Evolutionary conservation across 2,329 filamentous ascomycete genomes (phyloP).

Genomic region (Aspergillus quadrilineatus): DNA sequence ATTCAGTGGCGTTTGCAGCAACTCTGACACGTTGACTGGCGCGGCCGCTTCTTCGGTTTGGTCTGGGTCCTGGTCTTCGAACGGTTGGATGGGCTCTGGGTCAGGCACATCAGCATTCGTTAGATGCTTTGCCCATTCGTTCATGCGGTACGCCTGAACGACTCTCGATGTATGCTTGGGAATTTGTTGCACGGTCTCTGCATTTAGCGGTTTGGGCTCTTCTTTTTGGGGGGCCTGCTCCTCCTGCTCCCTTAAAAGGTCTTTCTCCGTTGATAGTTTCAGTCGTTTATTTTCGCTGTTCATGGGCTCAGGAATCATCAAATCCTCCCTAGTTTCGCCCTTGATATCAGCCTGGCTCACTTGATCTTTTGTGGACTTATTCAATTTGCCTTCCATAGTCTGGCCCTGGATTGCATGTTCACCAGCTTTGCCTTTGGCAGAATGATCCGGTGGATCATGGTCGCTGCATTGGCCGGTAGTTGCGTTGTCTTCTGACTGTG

Average conservation of each 20-base stretch:
- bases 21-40: constrained; percentile 63
- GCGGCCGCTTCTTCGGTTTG: constrained; percentile 41
- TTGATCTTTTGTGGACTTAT: background rate
- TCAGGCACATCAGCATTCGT: constrained; percentile 72
- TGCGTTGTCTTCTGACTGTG: background rate
- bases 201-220: constrained; percentile 30
- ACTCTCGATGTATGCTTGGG: constrained; percentile 73
- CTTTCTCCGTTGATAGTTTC: background rate
- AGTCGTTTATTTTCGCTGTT: background rate
- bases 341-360: background rate
- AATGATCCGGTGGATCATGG: background rate
- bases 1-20: constrained; percentile 62
- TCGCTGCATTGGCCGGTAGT: background rate
- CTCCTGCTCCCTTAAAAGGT: background rate
- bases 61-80: constrained; percentile 36
- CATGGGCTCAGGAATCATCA: background rate
- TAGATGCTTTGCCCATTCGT: constrained; percentile 94
- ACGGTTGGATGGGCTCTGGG: constrained; percentile 50
- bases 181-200: constrained; percentile 54
- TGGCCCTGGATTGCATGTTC: background rate
- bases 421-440: background rate
- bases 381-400: background rate
- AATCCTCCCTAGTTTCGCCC: background rate
- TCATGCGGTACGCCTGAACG: constrained; percentile 80
- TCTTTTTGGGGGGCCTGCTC: constrained; percentile 20